A percentile compares a stretch with the other conserved stretches of the same genome.
These are phyloP conservation scores for Lolium rigidum DNA, from an alignment of 176 grass and related monocot genomes.

Conservation along the genomic window DNA sequence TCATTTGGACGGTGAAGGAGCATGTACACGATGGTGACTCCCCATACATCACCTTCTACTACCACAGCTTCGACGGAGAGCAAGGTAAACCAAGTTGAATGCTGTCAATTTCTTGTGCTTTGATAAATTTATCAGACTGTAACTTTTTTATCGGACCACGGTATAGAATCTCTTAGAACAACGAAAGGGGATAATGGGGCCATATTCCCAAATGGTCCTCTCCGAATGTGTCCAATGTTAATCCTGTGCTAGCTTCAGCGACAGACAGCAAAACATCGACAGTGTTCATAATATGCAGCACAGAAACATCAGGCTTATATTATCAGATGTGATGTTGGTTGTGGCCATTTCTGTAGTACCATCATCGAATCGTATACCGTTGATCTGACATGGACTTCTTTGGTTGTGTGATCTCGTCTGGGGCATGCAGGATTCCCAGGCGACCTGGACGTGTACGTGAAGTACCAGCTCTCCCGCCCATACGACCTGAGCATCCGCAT, in stretches of 20 bases:
- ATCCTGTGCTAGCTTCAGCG: too few relatives aligned
- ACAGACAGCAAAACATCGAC: not conserved
- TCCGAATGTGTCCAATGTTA: too few relatives aligned
- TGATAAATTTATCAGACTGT: not conserved
- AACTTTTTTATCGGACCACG: too few relatives aligned
- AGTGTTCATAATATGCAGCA: not conserved
- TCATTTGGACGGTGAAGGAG: conserved; percentile 17
- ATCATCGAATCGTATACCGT: not conserved
- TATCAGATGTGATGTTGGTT: not conserved
- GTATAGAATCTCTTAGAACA: not conserved
- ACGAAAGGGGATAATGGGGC: not conserved
- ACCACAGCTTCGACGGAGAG: not conserved
- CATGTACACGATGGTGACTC: conserved; percentile 5
- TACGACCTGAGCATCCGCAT: conserved; percentile 66
- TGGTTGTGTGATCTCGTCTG: not conserved
- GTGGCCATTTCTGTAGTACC: not conserved
- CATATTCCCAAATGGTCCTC: too few relatives aligned
- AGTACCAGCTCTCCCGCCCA: conserved; percentile 58
- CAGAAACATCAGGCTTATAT: not conserved
- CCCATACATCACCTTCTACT: conserved; percentile 16
- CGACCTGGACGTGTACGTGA: conserved; percentile 76
- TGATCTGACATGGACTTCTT: not conserved
- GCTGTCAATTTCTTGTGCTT: not conserved
- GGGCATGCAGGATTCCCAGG: conserved; percentile 66
- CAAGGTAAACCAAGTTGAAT: conserved; percentile 19